Percentiles rank a stretch among this genome's conserved stretches.
Conservation (phyloP, 2,329 filamentous ascomycete genomes). For the Thelonectria blattea region DNA sequence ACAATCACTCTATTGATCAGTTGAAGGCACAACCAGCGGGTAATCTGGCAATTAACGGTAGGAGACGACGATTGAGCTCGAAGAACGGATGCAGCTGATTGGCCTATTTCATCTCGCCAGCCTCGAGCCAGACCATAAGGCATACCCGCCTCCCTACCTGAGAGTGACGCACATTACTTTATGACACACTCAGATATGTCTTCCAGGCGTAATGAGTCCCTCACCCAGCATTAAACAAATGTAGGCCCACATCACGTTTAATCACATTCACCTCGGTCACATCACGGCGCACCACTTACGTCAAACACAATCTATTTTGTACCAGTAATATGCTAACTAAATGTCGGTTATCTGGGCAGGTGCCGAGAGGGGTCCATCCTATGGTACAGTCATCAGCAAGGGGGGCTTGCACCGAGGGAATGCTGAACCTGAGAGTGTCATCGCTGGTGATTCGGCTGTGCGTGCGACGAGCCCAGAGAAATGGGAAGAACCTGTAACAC, state of each 20-base stretch:
- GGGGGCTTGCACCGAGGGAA: slow-evolving; percentile 35
- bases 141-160: neutral
- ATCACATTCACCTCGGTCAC: no score
- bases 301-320: slow-evolving; percentile 22
- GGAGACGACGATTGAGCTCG: neutral
- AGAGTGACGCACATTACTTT: neutral
- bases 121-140: neutral
- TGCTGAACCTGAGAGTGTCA: slow-evolving; percentile 37
- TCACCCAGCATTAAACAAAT: no score
- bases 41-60: neutral
- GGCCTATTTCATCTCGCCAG: no score
- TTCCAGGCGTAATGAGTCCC: no score
- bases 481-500: slow-evolving; percentile 36
- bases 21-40: neutral
- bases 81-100: neutral
- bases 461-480: slow-evolving; percentile 25
- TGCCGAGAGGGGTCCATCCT: slow-evolving; percentile 37
- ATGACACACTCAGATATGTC: no score
- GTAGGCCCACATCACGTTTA: neutral
- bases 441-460: slow-evolving; percentile 26
- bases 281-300: neutral
- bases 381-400: slow-evolving; percentile 41
- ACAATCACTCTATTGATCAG: neutral
- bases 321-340: slow-evolving; percentile 20
- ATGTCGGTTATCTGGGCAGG: slow-evolving; percentile 25